These are phyloP conservation scores for Collybia nuda DNA, from an alignment of 768 basidiomycete genomes.

Conservation along the genomic window DNA sequence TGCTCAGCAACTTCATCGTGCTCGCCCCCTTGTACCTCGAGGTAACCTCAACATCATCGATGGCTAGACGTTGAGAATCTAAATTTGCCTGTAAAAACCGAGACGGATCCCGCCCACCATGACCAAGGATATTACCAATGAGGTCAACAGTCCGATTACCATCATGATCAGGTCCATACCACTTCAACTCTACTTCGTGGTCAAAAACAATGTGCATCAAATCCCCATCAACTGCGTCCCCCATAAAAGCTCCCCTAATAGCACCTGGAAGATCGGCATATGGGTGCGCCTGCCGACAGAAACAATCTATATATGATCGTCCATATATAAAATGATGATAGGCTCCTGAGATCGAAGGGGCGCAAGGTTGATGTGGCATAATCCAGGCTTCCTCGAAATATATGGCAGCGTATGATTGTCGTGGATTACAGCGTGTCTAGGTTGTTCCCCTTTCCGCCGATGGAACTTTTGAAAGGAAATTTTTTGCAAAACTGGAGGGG, in stretches of 20 bases:
- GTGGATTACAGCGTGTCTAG: slow-evolving; percentile 1
- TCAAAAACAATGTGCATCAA: slow-evolving; percentile 8
- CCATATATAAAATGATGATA: slow-evolving; percentile 10
- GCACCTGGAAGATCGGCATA: slow-evolving; percentile 7
- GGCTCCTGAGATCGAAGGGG: slow-evolving; percentile 3
- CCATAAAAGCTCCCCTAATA: slow-evolving; percentile 10
- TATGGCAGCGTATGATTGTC: slow-evolving; percentile 14
- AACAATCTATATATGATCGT: slow-evolving; percentile 12
- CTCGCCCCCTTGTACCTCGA: too few relatives aligned
- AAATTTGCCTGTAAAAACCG: slow-evolving; percentile 10
- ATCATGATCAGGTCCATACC: slow-evolving; percentile 2
- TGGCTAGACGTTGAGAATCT: slow-evolving; percentile 8
- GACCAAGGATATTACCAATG: slow-evolving; percentile 14
- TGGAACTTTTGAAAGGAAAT: slow-evolving; percentile 7
- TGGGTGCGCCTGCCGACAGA: slow-evolving; percentile 12
- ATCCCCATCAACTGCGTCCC: slow-evolving; percentile 6
- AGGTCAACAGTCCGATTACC: slow-evolving; percentile 15
- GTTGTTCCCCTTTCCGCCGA: background rate
- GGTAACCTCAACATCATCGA: slow-evolving; percentile 11
- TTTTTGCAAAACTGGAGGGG: slow-evolving; percentile 4
- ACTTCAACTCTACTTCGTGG: slow-evolving; percentile 11
- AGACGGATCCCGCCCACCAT: slow-evolving; percentile 9
- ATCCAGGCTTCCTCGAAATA: slow-evolving; percentile 7
- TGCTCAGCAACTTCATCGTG: too few relatives aligned
- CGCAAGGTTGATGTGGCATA: slow-evolving; percentile 10